Evolutionary conservation across 768 basidiomycete species (phyloP), one percentile per base, ranked within the genome.

Genomic region (Mycena vitilis): DNA sequence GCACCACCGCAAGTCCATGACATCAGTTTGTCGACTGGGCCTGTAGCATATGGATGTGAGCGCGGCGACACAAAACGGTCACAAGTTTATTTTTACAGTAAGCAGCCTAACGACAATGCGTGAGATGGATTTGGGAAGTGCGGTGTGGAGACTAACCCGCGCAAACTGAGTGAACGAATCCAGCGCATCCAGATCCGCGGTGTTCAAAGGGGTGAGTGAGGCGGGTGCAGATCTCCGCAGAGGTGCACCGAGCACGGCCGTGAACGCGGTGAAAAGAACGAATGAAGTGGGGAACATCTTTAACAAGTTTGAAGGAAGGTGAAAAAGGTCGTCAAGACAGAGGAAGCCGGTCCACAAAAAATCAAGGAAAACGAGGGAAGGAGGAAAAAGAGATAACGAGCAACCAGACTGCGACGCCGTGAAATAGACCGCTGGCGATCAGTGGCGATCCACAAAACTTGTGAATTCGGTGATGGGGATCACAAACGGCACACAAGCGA

Each of bases 121-220:
- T 37, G 6, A 44, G 37, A 36, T 37, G 22, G 37, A 53, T 56
- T 57, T 48, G 53, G 36, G 11, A 54, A 34, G n/a, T 51, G n/a
- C 12, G 22, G 18, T 12, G 54, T 30, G 2, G 47, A 20, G 30
- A 52, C 69, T 25, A 18, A 70, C 63, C 38, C 78, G 75, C 56
- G 79, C 75, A 63, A 79, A 79, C 66, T 79, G 79, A 18, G 76
- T 78, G 67, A 80, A 80, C 9, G 77, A 60, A 36, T 58, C 51
- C 30, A 64, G 42, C 5, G 18, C 47, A 23, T 36, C 16, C 4
- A 54, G 18, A 45, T 66, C 58, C 22, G 30, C 25, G 20, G 38
- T 6, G 25, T 44, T 55, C 59, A 66, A 37, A 15, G 42, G 8
- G 20, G 56, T 66, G 57, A 71, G 60, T 4, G 60, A 9, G 12